phyloP scores from a whole-genome alignment of 2,329 filamentous ascomycete species.

The Moelleriella libera region DNA sequence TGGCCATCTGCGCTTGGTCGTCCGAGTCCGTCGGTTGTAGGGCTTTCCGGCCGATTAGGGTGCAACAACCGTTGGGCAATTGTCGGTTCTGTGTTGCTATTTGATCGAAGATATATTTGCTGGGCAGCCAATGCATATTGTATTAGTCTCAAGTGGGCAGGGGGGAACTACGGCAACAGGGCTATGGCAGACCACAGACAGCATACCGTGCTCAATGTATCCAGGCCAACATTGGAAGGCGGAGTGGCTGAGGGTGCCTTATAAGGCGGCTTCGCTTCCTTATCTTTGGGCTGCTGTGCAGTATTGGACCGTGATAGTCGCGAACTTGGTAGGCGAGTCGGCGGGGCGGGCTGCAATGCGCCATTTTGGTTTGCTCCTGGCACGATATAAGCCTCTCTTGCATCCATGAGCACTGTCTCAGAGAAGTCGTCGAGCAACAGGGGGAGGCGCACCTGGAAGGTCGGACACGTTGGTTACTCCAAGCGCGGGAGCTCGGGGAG shows the following conservation, averaged over 20 bases:
- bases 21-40: constrained; percentile 24
- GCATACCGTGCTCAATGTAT: constrained; percentile 23
- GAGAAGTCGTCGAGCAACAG: not conserved
- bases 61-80: constrained; percentile 41
- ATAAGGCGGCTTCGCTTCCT: constrained; percentile 13
- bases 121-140: constrained; percentile 5
- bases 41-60: constrained; percentile 36
- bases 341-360: constrained; percentile 4
- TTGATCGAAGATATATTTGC: constrained; percentile 26
- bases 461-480: constrained; percentile 14
- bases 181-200: not conserved
- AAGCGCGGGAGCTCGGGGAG: constrained; percentile 10
- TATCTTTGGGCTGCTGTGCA: constrained; percentile 26
- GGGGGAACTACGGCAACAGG: not conserved
- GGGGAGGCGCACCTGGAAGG: constrained; percentile 12
- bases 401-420: not conserved
- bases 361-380: constrained; percentile 3
- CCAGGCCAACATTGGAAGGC: constrained; percentile 15
- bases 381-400: not conserved
- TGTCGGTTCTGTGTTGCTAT: constrained; percentile 23
- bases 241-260: constrained; percentile 12
- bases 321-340: constrained; percentile 8
- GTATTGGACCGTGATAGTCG: constrained; percentile 44
- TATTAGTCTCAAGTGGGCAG: not conserved
- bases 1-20: constrained; percentile 27